Conservation (phyloP, 176 grass and related monocot genomes). For the Triticum aestivum region DNA sequence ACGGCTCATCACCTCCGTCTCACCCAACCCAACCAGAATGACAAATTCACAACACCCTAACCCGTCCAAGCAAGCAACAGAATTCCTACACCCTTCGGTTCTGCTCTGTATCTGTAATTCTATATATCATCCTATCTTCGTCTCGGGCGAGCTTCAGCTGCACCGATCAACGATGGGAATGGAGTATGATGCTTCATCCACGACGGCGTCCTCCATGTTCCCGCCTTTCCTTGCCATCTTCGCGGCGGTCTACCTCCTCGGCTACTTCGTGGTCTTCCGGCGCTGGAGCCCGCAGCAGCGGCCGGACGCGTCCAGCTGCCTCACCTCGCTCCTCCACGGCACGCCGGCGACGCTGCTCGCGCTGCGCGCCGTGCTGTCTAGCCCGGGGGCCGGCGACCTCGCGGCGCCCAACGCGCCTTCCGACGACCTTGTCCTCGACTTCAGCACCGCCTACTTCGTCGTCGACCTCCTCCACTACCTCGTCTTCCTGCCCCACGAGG, state of each 20-base stretch:
- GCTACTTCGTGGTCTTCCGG: conserved; percentile 62
- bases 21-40: conserved; percentile 10
- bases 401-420: conserved; percentile 45
- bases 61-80: not conserved
- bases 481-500: conserved; percentile 48
- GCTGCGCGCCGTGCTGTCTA: conserved; percentile 36
- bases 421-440: conserved; percentile 61
- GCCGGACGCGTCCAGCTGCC: conserved; percentile 72
- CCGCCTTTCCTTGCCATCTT: conserved; percentile 59
- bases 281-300: conserved; percentile 49
- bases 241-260: conserved; percentile 49
- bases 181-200: not conserved
- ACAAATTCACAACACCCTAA: not conserved
- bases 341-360: conserved; percentile 57
- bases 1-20: not conserved
- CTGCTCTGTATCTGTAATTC: not conserved
- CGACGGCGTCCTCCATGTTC: conserved; percentile 27
- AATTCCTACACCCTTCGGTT: not conserved
- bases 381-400: conserved; percentile 32
- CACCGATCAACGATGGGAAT: not conserved
- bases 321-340: conserved; percentile 84
- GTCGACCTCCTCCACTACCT: conserved; percentile 76
- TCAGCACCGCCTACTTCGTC: conserved; percentile 75
- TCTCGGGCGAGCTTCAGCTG: not conserved
- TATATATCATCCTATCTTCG: not conserved